phyloP scores from a whole-genome alignment of 495 filamentous ascomycete genomes.

The Platismatia glauca region DNA sequence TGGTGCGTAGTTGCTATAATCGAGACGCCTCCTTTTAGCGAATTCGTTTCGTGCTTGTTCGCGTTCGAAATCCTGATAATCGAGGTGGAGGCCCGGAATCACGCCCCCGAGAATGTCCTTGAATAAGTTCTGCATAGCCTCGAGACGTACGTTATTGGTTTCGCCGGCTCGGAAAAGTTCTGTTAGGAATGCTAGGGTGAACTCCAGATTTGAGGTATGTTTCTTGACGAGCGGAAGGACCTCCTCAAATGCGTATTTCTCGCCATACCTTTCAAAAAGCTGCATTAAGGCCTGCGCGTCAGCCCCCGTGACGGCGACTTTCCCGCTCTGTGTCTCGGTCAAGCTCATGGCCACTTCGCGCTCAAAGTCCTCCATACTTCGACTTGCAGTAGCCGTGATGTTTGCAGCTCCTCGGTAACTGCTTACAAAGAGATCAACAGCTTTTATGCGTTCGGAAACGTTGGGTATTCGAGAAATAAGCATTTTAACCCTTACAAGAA shows the following conservation, averaged over 20 bases:
- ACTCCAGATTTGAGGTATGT: not conserved
- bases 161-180: not conserved
- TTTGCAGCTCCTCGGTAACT: not conserved
- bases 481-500: not conserved
- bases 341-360: not conserved
- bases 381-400: not conserved
- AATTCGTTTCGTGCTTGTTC: not conserved
- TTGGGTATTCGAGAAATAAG: not conserved
- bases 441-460: not conserved
- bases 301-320: not conserved
- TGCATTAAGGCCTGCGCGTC: not conserved
- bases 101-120: slow-evolving; percentile 5
- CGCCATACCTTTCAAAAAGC: not conserved
- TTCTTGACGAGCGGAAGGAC: slow-evolving; percentile 11
- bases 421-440: not conserved
- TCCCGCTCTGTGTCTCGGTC: no score
- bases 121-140: not conserved
- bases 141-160: not conserved
- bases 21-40: not conserved
- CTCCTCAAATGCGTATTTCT: not conserved
- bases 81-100: not conserved
- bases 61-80: not conserved
- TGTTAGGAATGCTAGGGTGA: slow-evolving; percentile 1
- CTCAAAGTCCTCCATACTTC: not conserved
- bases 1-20: not conserved